Percentiles rank a stretch among this genome's conserved stretches.
Evolutionary conservation across 257 asterid genomes (phyloP).

Genomic region (Solanum arcanum): DNA sequence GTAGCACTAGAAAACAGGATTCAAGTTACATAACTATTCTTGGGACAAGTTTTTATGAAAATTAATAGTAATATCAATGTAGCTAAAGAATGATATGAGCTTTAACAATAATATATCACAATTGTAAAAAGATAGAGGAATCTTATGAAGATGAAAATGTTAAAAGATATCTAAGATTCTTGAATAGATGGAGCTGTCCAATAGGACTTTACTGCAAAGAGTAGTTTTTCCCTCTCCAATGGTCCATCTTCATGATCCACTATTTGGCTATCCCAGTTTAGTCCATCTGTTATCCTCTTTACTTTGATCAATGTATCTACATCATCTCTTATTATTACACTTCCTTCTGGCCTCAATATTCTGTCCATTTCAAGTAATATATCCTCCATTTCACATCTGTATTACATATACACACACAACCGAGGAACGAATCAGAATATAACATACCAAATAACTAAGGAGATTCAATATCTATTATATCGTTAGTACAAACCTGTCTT

Average conservation of each 20-base stretch:
- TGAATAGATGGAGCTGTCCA: slow-evolving; percentile 65
- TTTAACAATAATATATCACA: not conserved
- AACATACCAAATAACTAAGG: not conserved
- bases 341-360: slow-evolving; percentile 74
- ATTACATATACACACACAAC: not conserved
- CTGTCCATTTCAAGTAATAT: slow-evolving; percentile 77
- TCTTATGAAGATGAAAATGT: not conserved
- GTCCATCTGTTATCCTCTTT: slow-evolving; percentile 55
- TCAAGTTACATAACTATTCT: not conserved
- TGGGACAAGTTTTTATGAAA: not conserved
- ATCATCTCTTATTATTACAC: slow-evolving; percentile 64
- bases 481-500: slow-evolving; percentile 20
- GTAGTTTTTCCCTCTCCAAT: slow-evolving; percentile 58
- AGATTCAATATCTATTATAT: not conserved
- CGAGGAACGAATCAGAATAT: not conserved
- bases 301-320: slow-evolving; percentile 56
- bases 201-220: slow-evolving; percentile 64
- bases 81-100: not conserved
- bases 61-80: too few relatives aligned
- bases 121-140: not conserved
- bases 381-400: slow-evolving; percentile 71
- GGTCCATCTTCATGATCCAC: slow-evolving; percentile 91
- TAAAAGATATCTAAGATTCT: not conserved
- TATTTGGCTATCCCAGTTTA: slow-evolving; percentile 73
- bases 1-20: not conserved